Conservation (phyloP, 2,329 filamentous ascomycete genomes). For the Apiospora sp. region DNA sequence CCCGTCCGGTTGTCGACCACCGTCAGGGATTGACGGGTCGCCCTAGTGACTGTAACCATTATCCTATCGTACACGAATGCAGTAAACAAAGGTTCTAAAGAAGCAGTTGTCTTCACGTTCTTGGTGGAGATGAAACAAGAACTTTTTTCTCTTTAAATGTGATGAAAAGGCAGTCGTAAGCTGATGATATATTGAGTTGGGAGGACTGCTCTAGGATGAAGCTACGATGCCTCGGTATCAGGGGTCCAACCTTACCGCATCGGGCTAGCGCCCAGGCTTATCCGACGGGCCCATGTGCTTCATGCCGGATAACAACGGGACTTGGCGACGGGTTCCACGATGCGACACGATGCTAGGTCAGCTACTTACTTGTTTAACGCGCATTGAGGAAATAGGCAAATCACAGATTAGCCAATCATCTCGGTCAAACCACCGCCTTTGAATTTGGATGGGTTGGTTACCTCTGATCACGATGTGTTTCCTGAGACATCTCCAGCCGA, state of each 20-base stretch:
- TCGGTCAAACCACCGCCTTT: neutral
- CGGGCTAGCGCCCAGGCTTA: neutral
- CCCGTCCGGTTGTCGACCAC: slow-evolving; percentile 59
- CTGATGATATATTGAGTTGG: slow-evolving; percentile 4
- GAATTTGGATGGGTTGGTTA: neutral
- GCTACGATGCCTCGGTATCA: slow-evolving; percentile 19
- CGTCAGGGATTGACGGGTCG: slow-evolving; percentile 46
- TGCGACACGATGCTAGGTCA: neutral
- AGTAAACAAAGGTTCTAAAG: neutral
- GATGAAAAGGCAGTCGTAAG: slow-evolving; percentile 5
- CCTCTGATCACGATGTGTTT: neutral
- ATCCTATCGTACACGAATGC: neutral
- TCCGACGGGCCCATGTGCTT: slow-evolving; percentile 19
- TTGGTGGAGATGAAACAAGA: neutral
- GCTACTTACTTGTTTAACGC: neutral
- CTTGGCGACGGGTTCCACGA: slow-evolving; percentile 5
- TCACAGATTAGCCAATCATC: neutral
- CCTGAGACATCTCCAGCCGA: neutral
- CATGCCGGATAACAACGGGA: slow-evolving; percentile 21
- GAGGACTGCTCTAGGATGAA: slow-evolving; percentile 5
- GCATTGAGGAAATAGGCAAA: neutral
- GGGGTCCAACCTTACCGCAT: neutral
- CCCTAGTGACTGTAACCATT: slow-evolving; percentile 41
- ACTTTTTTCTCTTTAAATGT: neutral
- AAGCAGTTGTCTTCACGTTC: neutral